Evolutionary conservation across 176 grass and related monocot species (phyloP).

Genomic region (Triticum monococcum): DNA sequence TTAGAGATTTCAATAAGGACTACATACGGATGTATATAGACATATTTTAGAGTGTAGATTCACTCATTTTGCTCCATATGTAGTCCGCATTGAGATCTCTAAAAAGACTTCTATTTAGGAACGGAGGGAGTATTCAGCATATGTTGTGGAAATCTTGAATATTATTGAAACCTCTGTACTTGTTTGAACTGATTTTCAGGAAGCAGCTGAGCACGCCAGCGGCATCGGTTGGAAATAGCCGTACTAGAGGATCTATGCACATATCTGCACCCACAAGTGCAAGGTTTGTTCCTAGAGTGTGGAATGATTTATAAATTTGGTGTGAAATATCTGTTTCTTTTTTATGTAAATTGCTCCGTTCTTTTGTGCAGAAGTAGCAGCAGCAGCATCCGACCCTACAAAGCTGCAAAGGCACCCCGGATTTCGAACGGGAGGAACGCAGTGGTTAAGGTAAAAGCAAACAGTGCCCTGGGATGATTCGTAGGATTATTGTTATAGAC

Average conservation of each 20-base stretch:
- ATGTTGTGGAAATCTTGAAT: not conserved
- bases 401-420: slow-evolving; percentile 29
- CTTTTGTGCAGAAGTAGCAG: slow-evolving; percentile 44
- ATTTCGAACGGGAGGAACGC: slow-evolving; percentile 17
- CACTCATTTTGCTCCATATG: too few species aligned
- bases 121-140: not conserved
- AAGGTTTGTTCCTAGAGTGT: slow-evolving; percentile 10
- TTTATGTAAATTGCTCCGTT: slow-evolving; percentile 1
- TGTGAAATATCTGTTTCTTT: not conserved
- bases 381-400: not conserved
- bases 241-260: slow-evolving; percentile 1
- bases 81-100: too few species aligned
- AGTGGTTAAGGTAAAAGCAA: slow-evolving; percentile 31
- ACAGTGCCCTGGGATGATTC: not conserved
- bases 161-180: slow-evolving; percentile 22
- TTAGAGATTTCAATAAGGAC: too few species aligned
- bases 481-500: not conserved
- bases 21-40: too few species aligned
- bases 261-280: slow-evolving; percentile 29
- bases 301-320: not conserved
- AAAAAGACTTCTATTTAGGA: too few species aligned
- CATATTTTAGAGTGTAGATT: too few species aligned
- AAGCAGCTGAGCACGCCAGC: slow-evolving; percentile 32
- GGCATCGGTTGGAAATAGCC: slow-evolving; percentile 11
- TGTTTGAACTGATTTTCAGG: slow-evolving; percentile 40